Percentiles rank a stretch among this genome's conserved stretches.
phyloP scores from a whole-genome alignment of 805 yeast genomes.

The Vanderwaltozyma tropicalis region DNA sequence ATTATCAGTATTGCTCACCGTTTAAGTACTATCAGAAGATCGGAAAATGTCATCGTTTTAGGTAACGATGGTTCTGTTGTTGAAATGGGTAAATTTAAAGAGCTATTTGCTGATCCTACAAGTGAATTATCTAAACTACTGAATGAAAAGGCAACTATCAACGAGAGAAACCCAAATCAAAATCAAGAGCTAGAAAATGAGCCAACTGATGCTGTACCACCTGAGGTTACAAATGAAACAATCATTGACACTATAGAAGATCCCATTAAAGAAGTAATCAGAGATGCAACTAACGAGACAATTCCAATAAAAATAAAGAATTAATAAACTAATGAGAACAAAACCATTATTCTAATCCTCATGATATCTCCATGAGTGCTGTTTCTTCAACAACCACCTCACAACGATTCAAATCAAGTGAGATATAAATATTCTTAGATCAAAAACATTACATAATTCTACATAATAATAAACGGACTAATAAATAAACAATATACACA shows the following conservation, averaged over 20 bases:
- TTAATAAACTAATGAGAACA: too few relatives aligned
- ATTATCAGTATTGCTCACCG: conserved; percentile 91
- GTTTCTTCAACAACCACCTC: too few relatives aligned
- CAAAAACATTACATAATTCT: too few relatives aligned
- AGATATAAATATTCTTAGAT: too few relatives aligned
- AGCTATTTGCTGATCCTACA: conserved; percentile 38
- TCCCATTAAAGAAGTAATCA: neutral
- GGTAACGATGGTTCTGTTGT: conserved; percentile 74
- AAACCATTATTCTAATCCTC: too few relatives aligned
- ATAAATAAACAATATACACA: too few relatives aligned
- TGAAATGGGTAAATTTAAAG: conserved; percentile 57
- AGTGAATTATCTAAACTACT: conserved; percentile 32
- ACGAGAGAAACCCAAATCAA: conserved; percentile 4
- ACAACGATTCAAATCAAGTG: too few relatives aligned
- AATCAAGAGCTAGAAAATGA: neutral
- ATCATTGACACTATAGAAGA: neutral
- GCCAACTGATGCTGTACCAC: neutral
- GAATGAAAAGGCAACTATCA: conserved; percentile 27
- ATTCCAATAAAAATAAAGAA: too few relatives aligned
- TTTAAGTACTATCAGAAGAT: conserved; percentile 77
- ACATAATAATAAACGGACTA: too few relatives aligned
- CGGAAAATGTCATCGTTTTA: conserved; percentile 75
- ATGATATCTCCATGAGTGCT: too few relatives aligned
- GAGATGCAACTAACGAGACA: too few relatives aligned
- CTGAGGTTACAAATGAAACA: neutral